These are phyloP conservation scores for Trichoderma koningiopsis DNA, from an alignment of 2,329 filamentous ascomycete species.

Conservation along the genomic window DNA sequence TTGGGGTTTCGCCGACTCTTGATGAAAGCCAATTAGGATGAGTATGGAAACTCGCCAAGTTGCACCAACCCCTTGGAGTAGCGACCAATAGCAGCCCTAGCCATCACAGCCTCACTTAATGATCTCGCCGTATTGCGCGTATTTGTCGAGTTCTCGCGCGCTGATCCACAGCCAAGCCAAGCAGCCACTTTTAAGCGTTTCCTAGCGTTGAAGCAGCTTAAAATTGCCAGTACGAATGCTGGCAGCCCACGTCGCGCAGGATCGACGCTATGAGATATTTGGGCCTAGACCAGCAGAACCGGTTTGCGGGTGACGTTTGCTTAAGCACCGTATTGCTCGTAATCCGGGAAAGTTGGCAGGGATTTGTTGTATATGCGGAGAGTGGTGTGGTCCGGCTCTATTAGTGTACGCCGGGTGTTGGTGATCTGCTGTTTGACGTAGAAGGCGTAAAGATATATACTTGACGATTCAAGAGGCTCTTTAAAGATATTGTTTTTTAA, in stretches of 20 bases:
- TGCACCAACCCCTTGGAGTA: background rate
- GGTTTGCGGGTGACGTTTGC: background rate
- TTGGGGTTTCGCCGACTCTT: background rate
- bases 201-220: background rate
- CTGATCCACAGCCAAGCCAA: background rate
- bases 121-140: slow-evolving; percentile 8
- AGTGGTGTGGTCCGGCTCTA: background rate
- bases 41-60: background rate
- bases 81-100: background rate
- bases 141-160: background rate
- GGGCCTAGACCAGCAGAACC: background rate
- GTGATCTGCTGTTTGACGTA: background rate
- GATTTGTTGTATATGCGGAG: background rate
- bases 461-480: background rate
- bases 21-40: background rate
- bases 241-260: slow-evolving; percentile 6
- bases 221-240: background rate
- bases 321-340: slow-evolving; percentile 1
- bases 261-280: slow-evolving; percentile 3
- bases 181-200: background rate
- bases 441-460: background rate
- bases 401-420: background rate
- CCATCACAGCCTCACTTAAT: background rate
- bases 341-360: background rate
- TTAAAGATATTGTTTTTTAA: too few relatives aligned